phyloP scores from a whole-genome alignment of 768 basidiomycete genomes.

The Rossbeevera mucosa region DNA sequence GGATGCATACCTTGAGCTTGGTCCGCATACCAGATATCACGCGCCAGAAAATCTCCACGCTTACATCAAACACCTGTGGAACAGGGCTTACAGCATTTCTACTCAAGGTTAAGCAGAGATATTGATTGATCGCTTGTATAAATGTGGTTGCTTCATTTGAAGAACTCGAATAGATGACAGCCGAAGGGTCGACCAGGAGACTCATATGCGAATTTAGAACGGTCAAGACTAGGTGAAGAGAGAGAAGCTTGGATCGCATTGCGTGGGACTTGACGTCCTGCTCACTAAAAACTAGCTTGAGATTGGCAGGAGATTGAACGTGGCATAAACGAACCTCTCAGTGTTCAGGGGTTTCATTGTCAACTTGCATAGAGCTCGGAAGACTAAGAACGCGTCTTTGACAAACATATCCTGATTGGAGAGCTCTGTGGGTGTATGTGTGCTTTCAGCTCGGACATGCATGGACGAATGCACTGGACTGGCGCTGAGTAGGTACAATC shows the following conservation, averaged over 20 bases:
- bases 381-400: conserved; percentile 97
- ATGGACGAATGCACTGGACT: conserved; percentile 23
- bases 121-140: conserved; percentile 92
- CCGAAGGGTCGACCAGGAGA: conserved; percentile 79
- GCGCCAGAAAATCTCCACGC: conserved; percentile 98
- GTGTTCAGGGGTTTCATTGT: conserved; percentile 95
- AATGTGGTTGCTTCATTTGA: conserved; percentile 86
- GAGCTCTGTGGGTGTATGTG: conserved; percentile 40
- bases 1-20: conserved; percentile 75
- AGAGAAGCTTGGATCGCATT: conserved; percentile 94
- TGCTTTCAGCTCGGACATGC: conserved; percentile 16
- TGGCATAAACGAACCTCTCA: conserved; percentile 64
- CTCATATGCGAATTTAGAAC: conserved; percentile 89
- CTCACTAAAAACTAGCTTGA: conserved; percentile 52
- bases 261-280: conserved; percentile 94
- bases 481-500: conserved; percentile 11
- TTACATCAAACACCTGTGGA: conserved; percentile 94
- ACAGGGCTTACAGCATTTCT: conserved; percentile 95
- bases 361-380: conserved; percentile 93
- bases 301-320: conserved; percentile 3
- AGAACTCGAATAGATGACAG: conserved; percentile 90
- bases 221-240: conserved; percentile 89
- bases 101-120: conserved; percentile 87
- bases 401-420: conserved; percentile 85
- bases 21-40: conserved; percentile 91